Evolutionary conservation across 768 basidiomycete genomes (phyloP), one percentile per base, ranked within the genome.

Genomic region (Suillus weaverae): DNA sequence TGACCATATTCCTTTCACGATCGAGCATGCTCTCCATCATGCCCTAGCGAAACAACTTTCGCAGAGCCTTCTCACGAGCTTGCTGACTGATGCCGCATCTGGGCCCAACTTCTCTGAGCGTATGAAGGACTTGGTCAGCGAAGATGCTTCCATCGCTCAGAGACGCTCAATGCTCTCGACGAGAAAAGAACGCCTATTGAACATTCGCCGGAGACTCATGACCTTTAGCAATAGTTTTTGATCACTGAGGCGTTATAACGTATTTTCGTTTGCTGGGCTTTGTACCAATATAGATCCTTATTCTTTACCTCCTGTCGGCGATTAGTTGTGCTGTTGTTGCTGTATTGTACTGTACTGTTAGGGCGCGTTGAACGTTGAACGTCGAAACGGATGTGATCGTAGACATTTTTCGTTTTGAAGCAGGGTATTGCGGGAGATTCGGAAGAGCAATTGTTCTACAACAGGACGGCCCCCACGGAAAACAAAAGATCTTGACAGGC

Each of bases 1-100:
- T 33, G 88, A 89, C 65, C 74, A 81, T 48, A 60, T 88, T 26
- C 86, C 87, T 1, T 71, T 83, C 16, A 77, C 74, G 51, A 85
- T 86, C 43, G 83, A 86, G 64, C 79, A 78, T 32, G 71, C 75
- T 11, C 74, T 86, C 33, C 78, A 84, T 54, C 77, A 80, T 41
- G 70, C 75, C 13, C 73, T 85, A 14, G 78, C 76, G 0, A 67
- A 73, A 0, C 71, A 64, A 26, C 67, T 85, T 46, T 78, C 79
- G 11, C 64, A 70, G 32, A 72, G 69, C 18, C 73, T 89, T 10
- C 66, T 81, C 36, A 65, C 69, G 26, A 70, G 72, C 38, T 71
- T 83, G 26, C 61, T 82, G 5, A 60, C 5, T 14, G 71, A 71
- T 39, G 51, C 64, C 2, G 59, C 54, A 0, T 67, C 66, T 43